phyloP scores from a whole-genome alignment of 805 yeast genomes.

The Yamadazyma paraphyllophila region DNA sequence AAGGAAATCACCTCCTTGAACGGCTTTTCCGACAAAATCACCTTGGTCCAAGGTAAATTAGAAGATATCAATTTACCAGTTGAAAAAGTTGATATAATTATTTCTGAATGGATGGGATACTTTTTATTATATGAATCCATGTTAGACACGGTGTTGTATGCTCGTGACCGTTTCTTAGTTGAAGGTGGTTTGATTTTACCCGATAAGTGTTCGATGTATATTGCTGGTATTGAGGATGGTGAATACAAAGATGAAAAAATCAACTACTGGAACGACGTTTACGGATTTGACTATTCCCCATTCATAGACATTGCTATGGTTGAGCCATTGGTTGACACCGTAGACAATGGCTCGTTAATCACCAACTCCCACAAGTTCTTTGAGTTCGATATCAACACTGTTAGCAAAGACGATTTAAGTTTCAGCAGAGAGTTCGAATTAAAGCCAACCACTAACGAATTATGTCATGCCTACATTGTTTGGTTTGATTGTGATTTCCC shows the following conservation, averaged over 20 bases:
- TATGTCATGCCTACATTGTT: conserved; percentile 82
- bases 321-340: conserved; percentile 96
- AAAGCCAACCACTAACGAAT: conserved; percentile 73
- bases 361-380: conserved; percentile 72
- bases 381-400: conserved; percentile 88
- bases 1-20: conserved; percentile 78
- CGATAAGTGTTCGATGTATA: conserved; percentile 83
- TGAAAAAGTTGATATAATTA: conserved; percentile 87
- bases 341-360: conserved; percentile 67
- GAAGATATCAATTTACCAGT: conserved; percentile 90
- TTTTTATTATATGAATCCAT: conserved; percentile 93
- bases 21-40: conserved; percentile 82
- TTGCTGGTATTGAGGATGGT: conserved; percentile 92
- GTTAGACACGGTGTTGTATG: conserved; percentile 93
- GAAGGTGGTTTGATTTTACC: conserved; percentile 92
- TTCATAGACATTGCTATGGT: conserved; percentile 81
- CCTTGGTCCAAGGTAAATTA: conserved; percentile 85
- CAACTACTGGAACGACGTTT: conserved; percentile 93
- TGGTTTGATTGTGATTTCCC: conserved; percentile 97
- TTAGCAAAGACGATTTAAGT: conserved; percentile 75
- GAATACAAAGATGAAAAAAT: conserved; percentile 89
- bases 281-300: conserved; percentile 94
- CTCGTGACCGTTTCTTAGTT: conserved; percentile 84
- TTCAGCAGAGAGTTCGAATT: conserved; percentile 70
- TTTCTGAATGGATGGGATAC: conserved; percentile 99